Evolutionary conservation across 129 eudicot species (phyloP), one percentile per base, ranked within the genome.

Genomic region (Heracleum sosnowskyi): DNA sequence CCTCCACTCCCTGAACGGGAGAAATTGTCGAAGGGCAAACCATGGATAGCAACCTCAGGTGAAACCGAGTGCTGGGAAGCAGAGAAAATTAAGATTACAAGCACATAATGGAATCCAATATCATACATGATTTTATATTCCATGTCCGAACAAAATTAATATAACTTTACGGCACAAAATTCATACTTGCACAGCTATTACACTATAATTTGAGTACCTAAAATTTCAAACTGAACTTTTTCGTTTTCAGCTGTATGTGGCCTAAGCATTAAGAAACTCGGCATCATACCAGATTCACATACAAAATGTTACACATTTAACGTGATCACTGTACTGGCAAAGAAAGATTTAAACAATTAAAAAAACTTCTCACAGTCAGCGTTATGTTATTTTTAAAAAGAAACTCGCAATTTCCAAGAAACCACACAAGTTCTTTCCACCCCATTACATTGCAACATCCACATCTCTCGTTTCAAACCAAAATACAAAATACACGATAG

Each of bases 31-130:
- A 73, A 79, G 75, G 97, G 96, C 45, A 88, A 82, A 57, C 99
- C 97, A 78, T 95, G 97, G 70, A 95, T 77, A 31, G 92, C 99
- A 68, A 95, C 79, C 79, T 92, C 99, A 46, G 99, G 99, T 9
- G 97, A 95, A 69, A 92, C 76, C 1, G 96, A 87, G 62, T 95
- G 99, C 99, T 95, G 90, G 69, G 35, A 71, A 81, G 79, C 63
- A 86, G 73, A 53, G 26, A 31, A 83, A 76, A 29, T 55, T 63
- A 20, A 63, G 64, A 73, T 79, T 71, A 79, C 75, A 72, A 40
- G 36, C 42, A 41, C 41, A 29, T 5, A 73, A 29, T 0, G 4
- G 16, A 36, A 73, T 73, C 35, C 34, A 41, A 37, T 22, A 11
- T n/a, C 20, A n/a, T 28, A 24, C n/a, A 35, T 11, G 47, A 15